Evolutionary conservation across 1,139 yeast species (phyloP).

Genomic region (Suhomyces guaymorum): DNA sequence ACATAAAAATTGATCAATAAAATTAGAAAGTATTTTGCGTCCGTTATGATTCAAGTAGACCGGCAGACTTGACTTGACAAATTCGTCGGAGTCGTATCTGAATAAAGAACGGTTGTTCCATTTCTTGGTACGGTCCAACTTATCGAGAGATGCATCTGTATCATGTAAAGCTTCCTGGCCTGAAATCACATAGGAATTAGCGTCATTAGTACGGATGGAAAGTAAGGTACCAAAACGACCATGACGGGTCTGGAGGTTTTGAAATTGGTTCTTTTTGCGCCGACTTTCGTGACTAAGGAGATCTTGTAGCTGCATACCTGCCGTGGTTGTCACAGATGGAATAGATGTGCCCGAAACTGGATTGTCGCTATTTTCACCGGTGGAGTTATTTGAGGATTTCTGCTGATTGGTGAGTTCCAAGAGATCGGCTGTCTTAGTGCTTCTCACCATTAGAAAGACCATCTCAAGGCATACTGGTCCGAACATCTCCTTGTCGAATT

Average conservation of each 20-base stretch:
- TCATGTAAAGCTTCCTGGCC: constrained; percentile 69
- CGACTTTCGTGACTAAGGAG: constrained; percentile 60
- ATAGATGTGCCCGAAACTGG: constrained; percentile 9
- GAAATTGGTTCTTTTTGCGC: constrained; percentile 51
- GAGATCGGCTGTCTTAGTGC: constrained; percentile 43
- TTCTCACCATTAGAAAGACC: constrained; percentile 60
- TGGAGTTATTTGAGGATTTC: no score
- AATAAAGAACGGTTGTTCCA: constrained; percentile 56
- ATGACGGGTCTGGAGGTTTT: constrained; percentile 69
- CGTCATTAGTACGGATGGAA: constrained; percentile 61
- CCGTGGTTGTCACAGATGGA: constrained; percentile 25
- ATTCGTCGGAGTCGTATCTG: constrained; percentile 47
- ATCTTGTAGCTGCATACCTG: constrained; percentile 49
- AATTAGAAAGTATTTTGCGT: constrained; percentile 44
- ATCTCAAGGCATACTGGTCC: constrained; percentile 71
- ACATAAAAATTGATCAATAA: constrained; percentile 53
- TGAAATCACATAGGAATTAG: constrained; percentile 63
- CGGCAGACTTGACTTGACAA: constrained; percentile 23
- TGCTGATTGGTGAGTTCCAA: constrained; percentile 7
- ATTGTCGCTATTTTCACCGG: background rate
- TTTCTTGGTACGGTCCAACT: constrained; percentile 64
- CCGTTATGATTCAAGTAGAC: constrained; percentile 14
- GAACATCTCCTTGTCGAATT: constrained; percentile 61
- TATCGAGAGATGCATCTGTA: constrained; percentile 44
- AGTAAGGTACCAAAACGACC: constrained; percentile 88